Evolutionary conservation across 148 eudicot genomes (phyloP), one percentile per base, ranked within the genome.

Genomic region (Selenicereus undatus): DNA sequence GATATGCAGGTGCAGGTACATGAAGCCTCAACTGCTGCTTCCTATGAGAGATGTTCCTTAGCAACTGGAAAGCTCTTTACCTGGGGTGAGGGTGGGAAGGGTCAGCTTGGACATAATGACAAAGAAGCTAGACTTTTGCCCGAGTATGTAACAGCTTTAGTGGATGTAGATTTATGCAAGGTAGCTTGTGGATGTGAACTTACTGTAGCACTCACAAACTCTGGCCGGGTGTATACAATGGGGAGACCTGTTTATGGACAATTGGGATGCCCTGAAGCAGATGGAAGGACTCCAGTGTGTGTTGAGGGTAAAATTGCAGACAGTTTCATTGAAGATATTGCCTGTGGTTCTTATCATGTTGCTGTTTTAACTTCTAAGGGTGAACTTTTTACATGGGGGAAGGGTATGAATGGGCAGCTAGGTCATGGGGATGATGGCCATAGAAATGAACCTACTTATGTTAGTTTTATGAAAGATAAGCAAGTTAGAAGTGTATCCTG

Each of bases 381-480:
- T 2, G 97, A 93, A 76, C 89, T 95, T 50, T 95, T 88, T 82
- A 95, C 99, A 17, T 95, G 99, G 99, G 99, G 99, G 43, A 95
- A 88, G 86, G 98, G 98, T 64, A 81, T 87, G 74, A 89, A 95
- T 75, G 97, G 99, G 74, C 95, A 91, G 76, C 81, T 95, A 60
- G 98, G 99, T 30, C 97, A 93, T 80, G 99, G 99, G 70, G 97
- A 95, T 83, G 83, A 45, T 22, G 87, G 88, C 0, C 88, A 90
- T 84, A 83, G 92, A 75, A 78, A 78, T 81, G 85, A 85, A 68
- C 99, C 98, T 21, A 87, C 93, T 2, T 81, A 90, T 66, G 95
- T 93, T 77, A 81, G 86, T 8, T 87, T 78, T 82, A 82, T 95
- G 83, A 92, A 88, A 82, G 92, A 91, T 78, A 93, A 90, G 81